phyloP scores from a whole-genome alignment of 2,329 filamentous ascomycete genomes.

The Penicillium griseofulvum region DNA sequence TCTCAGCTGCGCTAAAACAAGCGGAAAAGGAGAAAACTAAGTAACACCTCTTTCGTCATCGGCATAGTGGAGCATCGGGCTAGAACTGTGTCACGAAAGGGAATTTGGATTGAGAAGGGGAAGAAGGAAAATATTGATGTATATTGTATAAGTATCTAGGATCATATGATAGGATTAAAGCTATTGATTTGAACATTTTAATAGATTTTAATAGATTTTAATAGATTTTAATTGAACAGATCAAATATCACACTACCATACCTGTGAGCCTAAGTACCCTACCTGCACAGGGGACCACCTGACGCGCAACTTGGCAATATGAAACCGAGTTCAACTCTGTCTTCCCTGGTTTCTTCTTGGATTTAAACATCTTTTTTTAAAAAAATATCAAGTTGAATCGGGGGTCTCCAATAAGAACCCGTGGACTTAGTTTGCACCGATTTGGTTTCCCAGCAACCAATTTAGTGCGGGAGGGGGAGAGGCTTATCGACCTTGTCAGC shows the following conservation, averaged over 20 bases:
- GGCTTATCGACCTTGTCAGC: constrained; percentile 21
- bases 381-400: no score
- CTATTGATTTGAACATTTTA: background rate
- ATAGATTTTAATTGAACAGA: no score
- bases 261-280: background rate
- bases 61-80: constrained; percentile 13
- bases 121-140: background rate
- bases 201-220: background rate
- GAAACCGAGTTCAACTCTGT: no score
- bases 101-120: background rate
- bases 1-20: constrained; percentile 30
- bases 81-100: background rate
- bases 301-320: constrained; percentile 10
- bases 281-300: constrained; percentile 15
- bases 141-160: background rate
- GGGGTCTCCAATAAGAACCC: background rate
- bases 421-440: background rate
- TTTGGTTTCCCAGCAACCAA: constrained; percentile 11
- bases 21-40: constrained; percentile 27
- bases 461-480: constrained; percentile 9
- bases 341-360: no score
- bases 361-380: no score
- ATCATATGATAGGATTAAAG: background rate
- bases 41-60: constrained; percentile 26
- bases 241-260: background rate